phyloP scores from a whole-genome alignment of 2,329 filamentous ascomycete genomes.

The Graphium sp. region DNA sequence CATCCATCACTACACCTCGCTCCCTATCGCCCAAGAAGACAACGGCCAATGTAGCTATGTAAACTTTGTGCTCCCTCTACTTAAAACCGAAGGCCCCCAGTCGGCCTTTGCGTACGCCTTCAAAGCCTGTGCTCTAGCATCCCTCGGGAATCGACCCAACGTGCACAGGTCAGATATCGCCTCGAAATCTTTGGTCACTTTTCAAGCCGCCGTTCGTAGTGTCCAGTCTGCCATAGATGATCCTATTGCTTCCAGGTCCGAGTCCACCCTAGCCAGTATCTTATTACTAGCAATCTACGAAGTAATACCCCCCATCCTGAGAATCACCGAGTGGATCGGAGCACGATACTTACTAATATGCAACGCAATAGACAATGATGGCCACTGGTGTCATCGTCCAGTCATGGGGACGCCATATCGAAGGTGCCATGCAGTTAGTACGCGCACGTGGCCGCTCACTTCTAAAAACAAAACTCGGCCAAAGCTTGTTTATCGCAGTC shows the following conservation, averaged over 20 bases:
- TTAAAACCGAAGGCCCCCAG: conserved; percentile 23
- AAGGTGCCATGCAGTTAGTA: conserved; percentile 44
- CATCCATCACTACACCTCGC: no score
- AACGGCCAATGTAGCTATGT: conserved; percentile 33
- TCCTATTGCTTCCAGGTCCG: conserved; percentile 28
- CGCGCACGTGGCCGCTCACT: conserved; percentile 39
- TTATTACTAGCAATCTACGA: conserved; percentile 44
- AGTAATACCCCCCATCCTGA: no score
- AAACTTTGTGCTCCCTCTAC: conserved; percentile 39
- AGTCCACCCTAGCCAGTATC: conserved; percentile 41
- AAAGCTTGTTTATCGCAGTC: conserved; percentile 40
- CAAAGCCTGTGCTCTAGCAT: conserved; percentile 40
- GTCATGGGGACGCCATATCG: conserved; percentile 47
- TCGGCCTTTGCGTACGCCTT: conserved; percentile 39
- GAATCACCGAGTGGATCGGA: no score
- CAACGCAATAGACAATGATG: no score
- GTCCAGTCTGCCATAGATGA: conserved; percentile 26
- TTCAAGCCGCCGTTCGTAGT: conserved; percentile 1
- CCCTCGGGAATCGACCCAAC: conserved; percentile 32
- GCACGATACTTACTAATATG: no score
- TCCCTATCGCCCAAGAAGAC: no score
- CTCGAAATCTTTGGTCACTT: conserved; percentile 9
- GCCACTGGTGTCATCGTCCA: no score
- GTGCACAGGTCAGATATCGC: conserved; percentile 14
- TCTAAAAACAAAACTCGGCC: conserved; percentile 31